Evolutionary conservation across 768 basidiomycete species (phyloP).

Genomic region (Tylopilus subfusipes): DNA sequence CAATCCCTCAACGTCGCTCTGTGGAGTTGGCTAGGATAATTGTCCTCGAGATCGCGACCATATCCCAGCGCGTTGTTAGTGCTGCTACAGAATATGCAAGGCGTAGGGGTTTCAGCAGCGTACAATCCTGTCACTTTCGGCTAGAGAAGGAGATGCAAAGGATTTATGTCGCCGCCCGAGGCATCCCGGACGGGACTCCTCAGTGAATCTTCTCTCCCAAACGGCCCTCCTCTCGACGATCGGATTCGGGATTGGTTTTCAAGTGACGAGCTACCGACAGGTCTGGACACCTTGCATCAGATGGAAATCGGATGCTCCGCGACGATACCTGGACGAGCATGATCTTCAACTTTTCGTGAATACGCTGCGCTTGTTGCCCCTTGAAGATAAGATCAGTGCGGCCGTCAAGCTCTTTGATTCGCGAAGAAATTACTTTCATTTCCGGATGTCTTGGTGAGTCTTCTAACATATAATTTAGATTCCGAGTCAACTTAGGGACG

Average conservation of each 20-base stretch:
- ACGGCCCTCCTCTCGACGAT: constrained; percentile 5
- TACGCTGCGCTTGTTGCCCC: not conserved
- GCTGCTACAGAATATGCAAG: constrained; percentile 3
- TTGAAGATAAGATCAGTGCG: constrained; percentile 5
- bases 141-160: constrained; percentile 13
- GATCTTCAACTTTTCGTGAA: not conserved
- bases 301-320: constrained; percentile 11
- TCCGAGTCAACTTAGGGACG: too few species aligned
- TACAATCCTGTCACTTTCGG: constrained; percentile 10
- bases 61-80: not conserved
- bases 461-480: too few species aligned
- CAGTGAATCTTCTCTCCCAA: not conserved
- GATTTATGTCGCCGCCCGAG: not conserved
- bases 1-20: too few species aligned
- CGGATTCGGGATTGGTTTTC: constrained; percentile 11
- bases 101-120: not conserved
- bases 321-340: not conserved
- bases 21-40: not conserved
- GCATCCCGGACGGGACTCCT: constrained; percentile 3
- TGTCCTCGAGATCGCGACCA: not conserved
- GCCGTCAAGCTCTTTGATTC: constrained; percentile 8
- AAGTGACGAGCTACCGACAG: not conserved
- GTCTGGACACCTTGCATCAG: constrained; percentile 2
- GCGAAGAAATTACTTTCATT: constrained; percentile 3
- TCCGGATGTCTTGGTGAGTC: constrained; percentile 9